Evolutionary conservation across 1,284 basidiomycete species (phyloP), one percentile per base, ranked within the genome.

Genomic region (Apiotrichum akiyoshidainum): DNA sequence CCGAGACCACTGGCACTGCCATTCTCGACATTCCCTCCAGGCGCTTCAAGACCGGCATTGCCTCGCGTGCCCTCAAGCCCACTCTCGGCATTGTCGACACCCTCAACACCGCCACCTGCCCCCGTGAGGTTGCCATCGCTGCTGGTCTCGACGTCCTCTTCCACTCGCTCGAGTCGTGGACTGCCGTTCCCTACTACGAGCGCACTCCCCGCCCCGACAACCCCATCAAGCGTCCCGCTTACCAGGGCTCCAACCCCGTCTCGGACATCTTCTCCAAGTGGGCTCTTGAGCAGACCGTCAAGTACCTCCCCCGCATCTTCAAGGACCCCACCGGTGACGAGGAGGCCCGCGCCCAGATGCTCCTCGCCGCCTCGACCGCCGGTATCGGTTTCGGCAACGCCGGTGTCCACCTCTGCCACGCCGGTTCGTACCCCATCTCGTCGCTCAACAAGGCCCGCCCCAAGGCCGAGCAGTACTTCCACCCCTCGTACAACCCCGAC

Each of bases 1-100:
- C 90, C 2, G 92, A 98, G 78, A 98, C 95, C 1, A 98, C 94
- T 2, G 95, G 95, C n/a, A 91, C 95, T 1, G 92, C 95, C 16
- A 97, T 98, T 67, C 85, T 96, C 51, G 95, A 97, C 75, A 79
- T 79, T 56, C 78, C 91, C 0, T 92, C 91, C 0, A 85, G 84
- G 69, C 85, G 87, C 16, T 95, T 96, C 83, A 98, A 98, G 82
- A 97, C 94, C 13, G 94, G 95, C 51, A 98, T 98, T 65, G 90
- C 94, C 2, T 92, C 84, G 68, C 86, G 94, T 46, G 89, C 93
- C 1, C 80, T 98, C 75, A 92, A 95, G 65, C 94, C 94, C 0
- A 83, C 87, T 8, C 81, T 98, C 22, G 94, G 95, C 37, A 89
- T 94, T 69, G 83, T 88, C 70, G 91, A 94, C 71, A 87, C 88